These are phyloP conservation scores for Ulmus americana DNA, from an alignment of 331 rosid genomes.

Conservation along the genomic window DNA sequence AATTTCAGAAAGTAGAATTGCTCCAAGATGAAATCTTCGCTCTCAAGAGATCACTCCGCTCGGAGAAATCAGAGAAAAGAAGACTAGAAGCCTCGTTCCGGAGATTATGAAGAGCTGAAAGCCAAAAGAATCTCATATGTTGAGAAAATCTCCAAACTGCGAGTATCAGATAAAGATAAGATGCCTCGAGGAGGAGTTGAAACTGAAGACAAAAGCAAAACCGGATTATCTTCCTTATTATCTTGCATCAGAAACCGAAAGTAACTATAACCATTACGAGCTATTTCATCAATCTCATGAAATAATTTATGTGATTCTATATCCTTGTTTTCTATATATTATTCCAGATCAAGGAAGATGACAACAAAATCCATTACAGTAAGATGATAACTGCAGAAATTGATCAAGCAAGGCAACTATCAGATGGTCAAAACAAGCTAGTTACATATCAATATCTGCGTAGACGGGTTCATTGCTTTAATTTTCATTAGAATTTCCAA, in stretches of 20 bases:
- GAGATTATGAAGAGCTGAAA: conserved; percentile 34
- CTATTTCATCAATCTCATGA: not conserved
- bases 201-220: conserved; percentile 22
- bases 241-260: not conserved
- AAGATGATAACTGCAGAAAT: not conserved
- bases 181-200: conserved; percentile 27
- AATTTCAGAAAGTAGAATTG: conserved; percentile 27
- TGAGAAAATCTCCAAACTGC: conserved; percentile 29
- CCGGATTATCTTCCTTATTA: conserved; percentile 4
- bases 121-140: conserved; percentile 29
- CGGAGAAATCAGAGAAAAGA: conserved; percentile 29
- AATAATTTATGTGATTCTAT: not conserved
- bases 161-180: conserved; percentile 26
- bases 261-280: not conserved
- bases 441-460: not conserved
- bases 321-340: not conserved
- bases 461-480: not conserved
- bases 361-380: conserved; percentile 6
- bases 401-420: not conserved
- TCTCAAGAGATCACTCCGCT: conserved; percentile 33
- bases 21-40: conserved; percentile 33
- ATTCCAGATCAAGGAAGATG: conserved; percentile 18
- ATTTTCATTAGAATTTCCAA: not conserved
- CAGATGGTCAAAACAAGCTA: not conserved
- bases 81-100: conserved; percentile 38